phyloP scores from a whole-genome alignment of 1,284 basidiomycete genomes.

The Apiotrichum laibachii region DNA sequence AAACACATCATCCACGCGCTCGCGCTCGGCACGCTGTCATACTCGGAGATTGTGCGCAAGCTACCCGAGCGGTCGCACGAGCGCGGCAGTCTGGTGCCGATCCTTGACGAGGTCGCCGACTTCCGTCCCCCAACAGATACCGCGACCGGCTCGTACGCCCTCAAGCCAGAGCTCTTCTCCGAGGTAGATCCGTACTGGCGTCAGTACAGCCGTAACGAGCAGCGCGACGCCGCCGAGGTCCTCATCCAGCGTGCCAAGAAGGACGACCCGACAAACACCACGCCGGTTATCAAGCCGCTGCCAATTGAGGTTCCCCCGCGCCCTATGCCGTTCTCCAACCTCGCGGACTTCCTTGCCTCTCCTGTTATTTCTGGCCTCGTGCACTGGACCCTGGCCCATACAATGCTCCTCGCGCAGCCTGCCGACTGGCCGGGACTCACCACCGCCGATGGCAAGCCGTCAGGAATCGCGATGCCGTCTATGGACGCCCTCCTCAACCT shows the following conservation, averaged over 20 bases:
- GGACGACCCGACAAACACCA: slow-evolving; percentile 38
- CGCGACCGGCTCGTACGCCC: slow-evolving; percentile 82
- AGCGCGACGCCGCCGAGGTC: slow-evolving; percentile 86
- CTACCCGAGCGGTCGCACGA: slow-evolving; percentile 87
- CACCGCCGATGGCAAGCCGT: slow-evolving; percentile 18
- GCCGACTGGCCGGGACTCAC: slow-evolving; percentile 27
- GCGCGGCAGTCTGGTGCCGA: slow-evolving; percentile 76
- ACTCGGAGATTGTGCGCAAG: slow-evolving; percentile 87
- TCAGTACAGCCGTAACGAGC: slow-evolving; percentile 91
- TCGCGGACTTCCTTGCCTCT: slow-evolving; percentile 38
- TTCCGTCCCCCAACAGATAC: slow-evolving; percentile 70
- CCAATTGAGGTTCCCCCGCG: slow-evolving; percentile 59
- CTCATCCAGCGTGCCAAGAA: slow-evolving; percentile 67
- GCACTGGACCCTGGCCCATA: slow-evolving; percentile 40
- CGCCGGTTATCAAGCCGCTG: slow-evolving; percentile 73
- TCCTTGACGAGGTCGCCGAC: slow-evolving; percentile 73
- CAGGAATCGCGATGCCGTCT: slow-evolving; percentile 30
- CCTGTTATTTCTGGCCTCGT: slow-evolving; percentile 35
- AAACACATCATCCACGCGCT: slow-evolving; percentile 89
- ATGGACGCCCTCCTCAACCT: slow-evolving; percentile 71
- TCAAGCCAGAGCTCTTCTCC: slow-evolving; percentile 76
- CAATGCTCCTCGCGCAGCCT: slow-evolving; percentile 34
- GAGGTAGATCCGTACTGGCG: slow-evolving; percentile 96
- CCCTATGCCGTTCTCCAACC: slow-evolving; percentile 32
- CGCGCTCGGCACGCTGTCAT: slow-evolving; percentile 81